Percentiles rank a stretch among this genome's conserved stretches.
Evolutionary conservation across 139 green algal genomes (phyloP).

Genomic region (Chlamydomonas sp.): DNA sequence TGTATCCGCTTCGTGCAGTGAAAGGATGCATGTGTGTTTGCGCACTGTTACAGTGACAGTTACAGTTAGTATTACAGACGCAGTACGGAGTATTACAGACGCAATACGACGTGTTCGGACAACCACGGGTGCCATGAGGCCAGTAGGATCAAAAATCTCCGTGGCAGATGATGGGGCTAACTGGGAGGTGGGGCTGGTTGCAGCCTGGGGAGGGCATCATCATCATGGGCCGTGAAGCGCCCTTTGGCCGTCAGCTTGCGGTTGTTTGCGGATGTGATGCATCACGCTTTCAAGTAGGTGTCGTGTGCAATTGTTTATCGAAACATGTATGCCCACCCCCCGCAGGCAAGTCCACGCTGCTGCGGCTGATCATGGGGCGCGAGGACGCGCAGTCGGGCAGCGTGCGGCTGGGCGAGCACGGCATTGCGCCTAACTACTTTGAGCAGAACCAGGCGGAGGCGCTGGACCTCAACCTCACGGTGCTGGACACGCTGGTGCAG

Average conservation of each 20-base stretch:
- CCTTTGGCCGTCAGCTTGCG: no score
- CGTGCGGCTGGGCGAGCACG: conserved; percentile 82
- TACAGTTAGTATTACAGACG: no score
- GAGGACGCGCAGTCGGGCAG: conserved; percentile 77
- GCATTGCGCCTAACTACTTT: conserved; percentile 97
- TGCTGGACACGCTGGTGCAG: conserved; percentile 88
- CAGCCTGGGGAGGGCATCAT: no score
- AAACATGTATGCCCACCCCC: neutral
- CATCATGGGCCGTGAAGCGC: no score
- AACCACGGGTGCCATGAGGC: no score
- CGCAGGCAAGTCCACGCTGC: conserved; percentile 95
- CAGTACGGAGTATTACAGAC: no score
- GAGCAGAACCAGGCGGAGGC: conserved; percentile 97
- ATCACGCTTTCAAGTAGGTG: no score
- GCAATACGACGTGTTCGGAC: no score
- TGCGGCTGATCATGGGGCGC: conserved; percentile 93
- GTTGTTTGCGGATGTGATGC: no score
- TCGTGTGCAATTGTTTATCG: neutral
- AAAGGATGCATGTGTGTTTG: neutral
- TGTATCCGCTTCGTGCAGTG: neutral
- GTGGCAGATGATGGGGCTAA: no score
- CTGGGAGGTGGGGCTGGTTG: no score
- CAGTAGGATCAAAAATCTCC: no score
- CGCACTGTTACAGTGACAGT: neutral
- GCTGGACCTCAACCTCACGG: conserved; percentile 86